Evolutionary conservation across 768 basidiomycete species (phyloP), one percentile per base, ranked within the genome.

Genomic region (Lactarius sanguifluus): DNA sequence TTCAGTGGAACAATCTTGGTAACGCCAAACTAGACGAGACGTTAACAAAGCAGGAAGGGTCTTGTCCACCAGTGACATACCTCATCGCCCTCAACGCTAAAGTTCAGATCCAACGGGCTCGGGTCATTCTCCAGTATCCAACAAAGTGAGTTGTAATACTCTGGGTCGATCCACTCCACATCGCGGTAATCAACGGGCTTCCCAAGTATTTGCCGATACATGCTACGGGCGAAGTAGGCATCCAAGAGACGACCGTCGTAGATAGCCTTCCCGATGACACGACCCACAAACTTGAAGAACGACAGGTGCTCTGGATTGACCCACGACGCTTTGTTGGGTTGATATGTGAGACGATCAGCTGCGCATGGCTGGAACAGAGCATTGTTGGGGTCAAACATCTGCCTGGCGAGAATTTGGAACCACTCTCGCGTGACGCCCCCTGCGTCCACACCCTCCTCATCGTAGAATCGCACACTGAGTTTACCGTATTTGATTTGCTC

Each of bases 331-430:
- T 93, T 91, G 80, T 94, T 94, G 2, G 96, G 96, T 77, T 98
- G 97, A 73, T 98, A 99, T 1, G 96, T 97, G 61, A 92, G 83
- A 72, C 88, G 86, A 77, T 97, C 97, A 5, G 94, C 96, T 0
- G 94, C 95, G 75, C 94, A 97, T 20, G 97, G 96, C 75, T 98
- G 94, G 86, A 99, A 99, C 32, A 98, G 83, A 5, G 95, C 96
- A 72, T 97, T 97, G 78, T 96, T 94, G 30, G 97, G 96, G 76
- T 99, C 94, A 78, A 99, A 99, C 91, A 99, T 99, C 76, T 97
- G 95, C 59, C 95, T 85, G 1, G 97, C 96, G 20, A 99, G 86
- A 60, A 97, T 96, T 72, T 95, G 92, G 88, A 96, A 98, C 95
- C 96, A 98, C 79, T 98, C 96, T 66, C 96, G 85, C 9, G 97